phyloP scores from a whole-genome alignment of 495 filamentous ascomycete species.

The Pyrenula aspistea region DNA sequence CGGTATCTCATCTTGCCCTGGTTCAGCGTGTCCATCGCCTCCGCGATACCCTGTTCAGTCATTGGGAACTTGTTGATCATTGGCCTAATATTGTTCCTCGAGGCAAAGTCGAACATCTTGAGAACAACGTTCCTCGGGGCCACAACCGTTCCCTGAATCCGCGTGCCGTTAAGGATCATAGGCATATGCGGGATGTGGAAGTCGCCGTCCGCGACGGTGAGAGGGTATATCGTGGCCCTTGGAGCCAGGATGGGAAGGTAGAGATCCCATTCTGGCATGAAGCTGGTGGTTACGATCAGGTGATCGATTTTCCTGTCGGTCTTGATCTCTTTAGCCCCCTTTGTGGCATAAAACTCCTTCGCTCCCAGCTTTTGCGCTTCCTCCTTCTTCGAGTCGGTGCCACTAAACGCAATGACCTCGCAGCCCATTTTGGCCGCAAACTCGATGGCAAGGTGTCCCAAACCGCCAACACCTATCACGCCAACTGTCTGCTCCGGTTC shows the following conservation, averaged over 20 bases:
- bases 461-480: conserved; percentile 48
- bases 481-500: conserved; percentile 41
- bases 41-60: conserved; percentile 36
- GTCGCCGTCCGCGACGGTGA: conserved; percentile 33
- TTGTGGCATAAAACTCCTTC: conserved; percentile 33
- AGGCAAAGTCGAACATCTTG: conserved; percentile 48
- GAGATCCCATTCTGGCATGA: conserved; percentile 27
- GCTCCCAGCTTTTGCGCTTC: conserved; percentile 43
- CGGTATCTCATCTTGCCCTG: conserved; percentile 47
- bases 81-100: conserved; percentile 41
- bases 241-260: conserved; percentile 29
- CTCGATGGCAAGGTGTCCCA: conserved; percentile 54
- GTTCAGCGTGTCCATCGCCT: conserved; percentile 39
- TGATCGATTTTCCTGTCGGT: conserved; percentile 22
- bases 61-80: conserved; percentile 44
- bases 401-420: conserved; percentile 47
- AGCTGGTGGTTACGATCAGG: conserved; percentile 36
- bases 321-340: conserved; percentile 24
- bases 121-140: conserved; percentile 33
- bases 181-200: conserved; percentile 42
- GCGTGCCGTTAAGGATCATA: conserved; percentile 31
- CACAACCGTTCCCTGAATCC: conserved; percentile 40
- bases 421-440: conserved; percentile 52
- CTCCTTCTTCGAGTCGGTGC: conserved; percentile 42
- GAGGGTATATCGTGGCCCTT: conserved; percentile 35